These are phyloP conservation scores for Botryotinia calthae DNA, from an alignment of 2,329 filamentous ascomycete species.

Conservation along the genomic window DNA sequence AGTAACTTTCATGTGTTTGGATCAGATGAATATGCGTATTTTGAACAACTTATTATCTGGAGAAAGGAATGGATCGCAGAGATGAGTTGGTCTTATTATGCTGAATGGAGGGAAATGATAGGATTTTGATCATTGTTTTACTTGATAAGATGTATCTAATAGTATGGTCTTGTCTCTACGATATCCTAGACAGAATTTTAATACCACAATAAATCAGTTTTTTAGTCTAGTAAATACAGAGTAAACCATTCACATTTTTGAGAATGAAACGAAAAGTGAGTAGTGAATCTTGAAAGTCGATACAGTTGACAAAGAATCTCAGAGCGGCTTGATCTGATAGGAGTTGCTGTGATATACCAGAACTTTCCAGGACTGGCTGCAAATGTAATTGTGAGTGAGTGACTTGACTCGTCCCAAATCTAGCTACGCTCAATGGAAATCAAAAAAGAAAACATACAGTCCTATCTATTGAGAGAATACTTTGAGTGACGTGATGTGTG, in stretches of 20 bases:
- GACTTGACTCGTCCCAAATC: neutral
- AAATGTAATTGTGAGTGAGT: neutral
- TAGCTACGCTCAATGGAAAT: neutral
- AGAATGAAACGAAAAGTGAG: neutral
- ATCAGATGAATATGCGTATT: neutral
- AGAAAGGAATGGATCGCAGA: neutral
- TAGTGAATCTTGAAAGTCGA: neutral
- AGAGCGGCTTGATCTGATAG: neutral
- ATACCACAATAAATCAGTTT: neutral
- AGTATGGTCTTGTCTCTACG: neutral
- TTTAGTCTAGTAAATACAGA: neutral
- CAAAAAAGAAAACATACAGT: accelerated
- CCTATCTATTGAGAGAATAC: too few species aligned
- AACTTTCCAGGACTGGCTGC: neutral
- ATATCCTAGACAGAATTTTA: neutral
- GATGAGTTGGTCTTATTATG: neutral
- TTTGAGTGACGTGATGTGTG: neutral
- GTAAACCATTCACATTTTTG: neutral
- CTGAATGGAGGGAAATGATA: neutral
- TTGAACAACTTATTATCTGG: neutral
- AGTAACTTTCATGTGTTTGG: neutral
- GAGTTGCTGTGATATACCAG: neutral
- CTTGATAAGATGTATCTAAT: neutral
- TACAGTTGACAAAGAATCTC: neutral
- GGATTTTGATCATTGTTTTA: neutral